Conservation (phyloP, 2,329 filamentous ascomycete species). For the Graphilbum fragrans region DNA sequence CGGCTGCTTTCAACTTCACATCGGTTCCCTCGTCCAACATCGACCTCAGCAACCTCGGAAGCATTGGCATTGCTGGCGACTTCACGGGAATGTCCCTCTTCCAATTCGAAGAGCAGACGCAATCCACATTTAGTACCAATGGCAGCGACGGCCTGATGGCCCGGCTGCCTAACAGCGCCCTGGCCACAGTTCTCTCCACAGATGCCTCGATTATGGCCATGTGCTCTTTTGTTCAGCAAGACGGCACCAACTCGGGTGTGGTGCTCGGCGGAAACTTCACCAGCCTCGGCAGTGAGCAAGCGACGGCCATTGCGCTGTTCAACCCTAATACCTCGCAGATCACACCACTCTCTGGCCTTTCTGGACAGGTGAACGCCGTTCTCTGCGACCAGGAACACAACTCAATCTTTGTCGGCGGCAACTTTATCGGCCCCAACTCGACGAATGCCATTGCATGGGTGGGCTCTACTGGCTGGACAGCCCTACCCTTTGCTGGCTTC, state of each 20-base stretch:
- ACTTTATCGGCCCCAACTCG: constrained; percentile 67
- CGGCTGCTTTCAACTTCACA: constrained; percentile 44
- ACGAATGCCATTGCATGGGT: constrained; percentile 85
- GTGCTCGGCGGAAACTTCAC: constrained; percentile 94
- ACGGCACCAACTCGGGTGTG: constrained; percentile 59
- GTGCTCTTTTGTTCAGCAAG: constrained; percentile 61
- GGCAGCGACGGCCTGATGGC: constrained; percentile 72
- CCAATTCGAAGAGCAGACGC: constrained; percentile 68
- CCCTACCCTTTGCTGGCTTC: constrained; percentile 84
- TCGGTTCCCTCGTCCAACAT: constrained; percentile 58
- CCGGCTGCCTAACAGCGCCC: constrained; percentile 73
- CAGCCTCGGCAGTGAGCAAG: constrained; percentile 64
- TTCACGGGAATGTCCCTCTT: constrained; percentile 89
- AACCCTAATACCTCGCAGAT: constrained; percentile 60
- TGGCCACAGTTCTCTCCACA: constrained; percentile 60
- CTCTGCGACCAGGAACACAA: constrained; percentile 67
- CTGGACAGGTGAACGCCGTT: constrained; percentile 70
- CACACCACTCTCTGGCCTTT: constrained; percentile 65
- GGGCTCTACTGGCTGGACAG: constrained; percentile 55
- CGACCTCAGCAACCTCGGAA: constrained; percentile 65
- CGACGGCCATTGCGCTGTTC: constrained; percentile 70
- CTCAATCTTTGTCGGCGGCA: constrained; percentile 85
- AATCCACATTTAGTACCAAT: constrained; percentile 55
- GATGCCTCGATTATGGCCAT: constrained; percentile 81
- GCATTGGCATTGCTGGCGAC: constrained; percentile 76